Conservation (phyloP, 192 early-diverging fungal species). For the Phlyctochytrium bullatum region DNA sequence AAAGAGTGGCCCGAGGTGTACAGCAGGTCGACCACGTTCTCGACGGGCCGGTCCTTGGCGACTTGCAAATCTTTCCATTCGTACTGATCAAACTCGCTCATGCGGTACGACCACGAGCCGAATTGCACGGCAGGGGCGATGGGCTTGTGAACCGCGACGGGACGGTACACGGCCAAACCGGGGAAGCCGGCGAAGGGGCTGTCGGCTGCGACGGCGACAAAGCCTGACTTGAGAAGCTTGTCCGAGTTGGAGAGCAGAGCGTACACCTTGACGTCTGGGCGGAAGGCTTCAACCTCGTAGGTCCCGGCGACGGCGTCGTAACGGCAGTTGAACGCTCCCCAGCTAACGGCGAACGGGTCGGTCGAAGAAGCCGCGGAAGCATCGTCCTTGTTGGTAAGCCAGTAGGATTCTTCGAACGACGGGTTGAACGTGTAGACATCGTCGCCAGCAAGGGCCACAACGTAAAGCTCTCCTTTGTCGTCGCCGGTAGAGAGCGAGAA, state of each 20-base stretch:
- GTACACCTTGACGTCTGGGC: neutral
- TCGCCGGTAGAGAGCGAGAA: conserved; percentile 3
- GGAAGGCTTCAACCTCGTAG: conserved; percentile 16
- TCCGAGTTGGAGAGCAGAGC: conserved; percentile 5
- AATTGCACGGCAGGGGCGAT: neutral
- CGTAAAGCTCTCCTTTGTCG: conserved; percentile 15
- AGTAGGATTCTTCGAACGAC: conserved; percentile 44
- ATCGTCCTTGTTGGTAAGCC: conserved; percentile 15
- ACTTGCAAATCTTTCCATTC: conserved; percentile 11
- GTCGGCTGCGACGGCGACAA: neutral
- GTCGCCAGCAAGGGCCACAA: conserved; percentile 29
- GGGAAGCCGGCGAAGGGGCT: conserved; percentile 15
- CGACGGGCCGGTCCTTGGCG: conserved; percentile 31
- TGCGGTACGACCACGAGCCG: conserved; percentile 9
- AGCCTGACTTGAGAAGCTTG: neutral
- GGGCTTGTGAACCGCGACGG: neutral
- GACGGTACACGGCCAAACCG: conserved; percentile 5
- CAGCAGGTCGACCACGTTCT: conserved; percentile 57
- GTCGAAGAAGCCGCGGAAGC: neutral
- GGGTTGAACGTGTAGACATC: conserved; percentile 49
- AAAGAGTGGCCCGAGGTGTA: conserved; percentile 64
- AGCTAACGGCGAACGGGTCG: conserved; percentile 27
- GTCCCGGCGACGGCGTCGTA: conserved; percentile 6
- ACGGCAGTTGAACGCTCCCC: conserved; percentile 26
- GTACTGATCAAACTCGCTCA: conserved; percentile 4